Conservation (phyloP, 768 basidiomycete species). For the Boletus subcaerulescens region DNA sequence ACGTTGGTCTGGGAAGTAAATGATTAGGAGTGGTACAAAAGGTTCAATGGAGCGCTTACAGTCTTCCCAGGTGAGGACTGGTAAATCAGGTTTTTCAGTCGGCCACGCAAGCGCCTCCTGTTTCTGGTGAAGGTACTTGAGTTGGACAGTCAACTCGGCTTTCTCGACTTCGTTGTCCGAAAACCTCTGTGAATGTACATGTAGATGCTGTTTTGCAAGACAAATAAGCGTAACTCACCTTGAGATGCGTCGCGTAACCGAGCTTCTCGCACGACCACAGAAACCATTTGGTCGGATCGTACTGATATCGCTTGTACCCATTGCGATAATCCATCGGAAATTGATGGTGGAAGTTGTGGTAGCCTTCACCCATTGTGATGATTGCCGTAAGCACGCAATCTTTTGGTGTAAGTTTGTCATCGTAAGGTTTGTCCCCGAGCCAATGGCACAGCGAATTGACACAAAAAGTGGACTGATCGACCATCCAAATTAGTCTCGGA, state of each 20-base stretch:
- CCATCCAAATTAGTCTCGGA: neutral
- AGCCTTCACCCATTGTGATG: constrained; percentile 90
- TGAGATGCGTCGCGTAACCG: constrained; percentile 51
- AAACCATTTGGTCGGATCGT: constrained; percentile 91
- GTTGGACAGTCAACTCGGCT: constrained; percentile 87
- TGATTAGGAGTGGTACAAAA: constrained; percentile 3
- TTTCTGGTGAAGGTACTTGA: constrained; percentile 75
- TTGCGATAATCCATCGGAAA: constrained; percentile 96
- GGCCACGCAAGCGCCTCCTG: constrained; percentile 79
- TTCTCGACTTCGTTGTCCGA: constrained; percentile 70
- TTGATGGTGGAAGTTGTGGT: constrained; percentile 95
- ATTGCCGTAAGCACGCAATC: constrained; percentile 86
- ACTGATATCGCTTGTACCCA: constrained; percentile 84
- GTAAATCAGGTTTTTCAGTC: constrained; percentile 66
- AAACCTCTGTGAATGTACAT: constrained; percentile 31
- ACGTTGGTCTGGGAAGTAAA: constrained; percentile 55
- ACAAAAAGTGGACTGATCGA: constrained; percentile 79
- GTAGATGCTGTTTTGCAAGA: neutral
- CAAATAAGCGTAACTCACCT: constrained; percentile 25
- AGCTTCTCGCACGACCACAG: constrained; percentile 45
- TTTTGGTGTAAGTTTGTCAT: constrained; percentile 89
- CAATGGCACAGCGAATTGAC: constrained; percentile 94
- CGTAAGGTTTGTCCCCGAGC: constrained; percentile 86
- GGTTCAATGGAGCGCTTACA: constrained; percentile 41
- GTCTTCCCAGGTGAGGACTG: constrained; percentile 80